Base-by-base conservation (phyloP, 495 filamentous ascomycete species). In the Daldinia grandis region DNA sequence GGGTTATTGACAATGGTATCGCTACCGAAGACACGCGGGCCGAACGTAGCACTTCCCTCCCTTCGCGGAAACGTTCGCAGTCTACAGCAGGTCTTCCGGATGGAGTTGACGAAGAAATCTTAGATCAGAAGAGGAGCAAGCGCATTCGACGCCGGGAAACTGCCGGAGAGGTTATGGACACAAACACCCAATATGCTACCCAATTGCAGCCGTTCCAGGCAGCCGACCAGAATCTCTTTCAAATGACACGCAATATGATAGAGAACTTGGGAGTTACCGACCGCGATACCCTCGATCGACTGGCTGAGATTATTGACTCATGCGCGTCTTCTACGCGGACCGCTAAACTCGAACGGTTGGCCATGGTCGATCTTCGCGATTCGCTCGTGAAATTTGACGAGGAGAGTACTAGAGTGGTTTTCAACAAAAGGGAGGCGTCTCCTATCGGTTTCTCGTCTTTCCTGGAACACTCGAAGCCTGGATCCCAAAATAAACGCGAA, bases 131-230 rank as follows among this genome's bases (percentile, higher is more conserved):
- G 72, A 88, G 93, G 73, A 96, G 93, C 80, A 94, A 95, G 74
- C 86, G 94, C 53, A 93, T 92, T 28, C 87, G 92, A 66, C 90
- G 92, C 28, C 86, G 93, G 37, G 93, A 94, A 55, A 91, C 89
- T 5, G 88, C 88, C 64, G 92, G 92, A 5, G 92, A 92, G 24
- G 85, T 78, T 4, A 84, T 90, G 67, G 91, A 94, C 64, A 86
- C 88, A 33, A 83, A 85, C n/a, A 90, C 88, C 10, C 88, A 92
- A 62, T 88, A 89, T 61, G 89, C 91, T 57, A 89, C 90, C 55
- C 88, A 92, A 59, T 78, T 96, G 4, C 87, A 91, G 69, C 81
- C 84, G 0, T 90, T 88, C 56, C 82, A 88, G 50, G 85, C 89
- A 62, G 90, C 90, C 5, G 94, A 97, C 76, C 86, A 92, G 58